These are phyloP conservation scores for Trichoderma sp. DNA, from an alignment of 2,329 filamentous ascomycete species.

Conservation along the genomic window DNA sequence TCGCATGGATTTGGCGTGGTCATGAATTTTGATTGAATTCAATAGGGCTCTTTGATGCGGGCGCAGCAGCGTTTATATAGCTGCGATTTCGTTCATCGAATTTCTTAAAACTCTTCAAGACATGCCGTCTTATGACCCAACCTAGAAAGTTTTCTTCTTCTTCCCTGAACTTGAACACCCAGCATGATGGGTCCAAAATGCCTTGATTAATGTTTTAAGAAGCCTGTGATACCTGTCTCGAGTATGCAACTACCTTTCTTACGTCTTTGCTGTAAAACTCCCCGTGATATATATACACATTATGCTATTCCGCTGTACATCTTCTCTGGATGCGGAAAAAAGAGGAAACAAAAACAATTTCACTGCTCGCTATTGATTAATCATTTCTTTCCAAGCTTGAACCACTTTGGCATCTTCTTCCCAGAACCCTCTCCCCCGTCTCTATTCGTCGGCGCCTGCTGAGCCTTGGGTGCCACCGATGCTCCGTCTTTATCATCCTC, in stretches of 20 bases:
- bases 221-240: background rate
- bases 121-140: background rate
- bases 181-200: background rate
- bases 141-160: background rate
- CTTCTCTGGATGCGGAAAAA: background rate
- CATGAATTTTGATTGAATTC: conserved; percentile 31
- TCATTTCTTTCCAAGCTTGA: conserved; percentile 72
- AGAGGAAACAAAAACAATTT: background rate
- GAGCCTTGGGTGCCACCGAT: conserved; percentile 23
- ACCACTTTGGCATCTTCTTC: conserved; percentile 64
- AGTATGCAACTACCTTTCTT: background rate
- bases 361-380: background rate
- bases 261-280: background rate
- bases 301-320: background rate
- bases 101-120: conserved; percentile 34
- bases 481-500: conserved; percentile 37
- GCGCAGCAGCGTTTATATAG: conserved; percentile 22
- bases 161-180: background rate
- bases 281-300: background rate
- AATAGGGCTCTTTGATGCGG: conserved; percentile 13
- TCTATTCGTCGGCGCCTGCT: conserved; percentile 36
- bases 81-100: conserved; percentile 30
- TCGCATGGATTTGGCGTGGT: conserved; percentile 38
- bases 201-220: background rate
- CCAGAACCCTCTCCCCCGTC: conserved; percentile 38